Base-by-base conservation (phyloP, 208 protist genomes). In the Acanthamoeba triangularis region DNA sequence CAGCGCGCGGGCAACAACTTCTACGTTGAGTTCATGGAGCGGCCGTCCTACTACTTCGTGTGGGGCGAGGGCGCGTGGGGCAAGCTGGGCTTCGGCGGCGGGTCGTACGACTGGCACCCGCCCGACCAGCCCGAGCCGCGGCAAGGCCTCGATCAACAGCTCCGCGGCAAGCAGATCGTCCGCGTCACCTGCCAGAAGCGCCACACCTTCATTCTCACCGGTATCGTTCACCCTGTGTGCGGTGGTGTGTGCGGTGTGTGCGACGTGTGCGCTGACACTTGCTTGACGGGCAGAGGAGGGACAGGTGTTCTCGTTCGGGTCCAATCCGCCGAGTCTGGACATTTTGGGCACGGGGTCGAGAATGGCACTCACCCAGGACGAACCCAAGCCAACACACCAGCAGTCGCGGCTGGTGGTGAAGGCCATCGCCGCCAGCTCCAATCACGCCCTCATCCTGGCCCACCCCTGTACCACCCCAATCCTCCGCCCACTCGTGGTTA, bases 141-240 rank as follows among this genome's bases (percentile, higher is more conserved):
- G 13, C 72, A 80, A 23, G 30, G 72, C 41, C 30, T 23, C 7
- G 20, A 47, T 20, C 16, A 80, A 8, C 72, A 52, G 72, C 72
- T 80, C 16, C 72, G 72, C 11, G 72, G 72, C 72, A 80, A 11
- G 35, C 72, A 80, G 72, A 80, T 80, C 72, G 37, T 25, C 72
- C 2, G 41, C 25, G 72, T 80, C 25, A 35, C n/a, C n/a, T 80
- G 72, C 37, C 14, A 23, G 14, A 80, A 80, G 14, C 72, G 72
- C 3, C 72, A 80, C 72, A 80, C 72, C 16, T 80, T 52, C 23
- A 14, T 80, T 16, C 72, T 80, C 35, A 80, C 72, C 67, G 56
- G 56, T 61, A 52, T 52, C 49, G 49, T 52, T 52, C 11, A 11
- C 49, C 49, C n/a, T n/a, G 56, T 16, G 16, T 61, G 5, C 20